A percentile compares a stretch with the other conserved stretches of the same genome.
Conservation (phyloP, 2,329 filamentous ascomycete species). For the Aureobasidium zeae region DNA sequence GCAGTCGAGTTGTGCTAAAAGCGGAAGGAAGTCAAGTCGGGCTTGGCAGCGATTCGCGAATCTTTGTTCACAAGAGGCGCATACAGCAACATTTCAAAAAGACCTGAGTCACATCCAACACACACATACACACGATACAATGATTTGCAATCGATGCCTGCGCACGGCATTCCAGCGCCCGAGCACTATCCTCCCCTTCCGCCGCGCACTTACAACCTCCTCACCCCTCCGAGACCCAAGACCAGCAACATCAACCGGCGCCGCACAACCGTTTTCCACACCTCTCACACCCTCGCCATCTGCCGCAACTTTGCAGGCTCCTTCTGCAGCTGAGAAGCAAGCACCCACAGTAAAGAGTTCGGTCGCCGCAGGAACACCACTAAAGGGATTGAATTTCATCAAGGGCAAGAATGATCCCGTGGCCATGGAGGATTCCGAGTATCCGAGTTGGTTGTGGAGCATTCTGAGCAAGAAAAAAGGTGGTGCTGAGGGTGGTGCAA, state of each 20-base stretch:
- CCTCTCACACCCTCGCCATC: conserved; percentile 26
- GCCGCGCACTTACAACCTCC: conserved; percentile 12
- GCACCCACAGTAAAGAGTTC: conserved; percentile 31
- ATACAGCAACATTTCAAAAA: background rate
- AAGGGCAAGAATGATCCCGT: conserved; percentile 66
- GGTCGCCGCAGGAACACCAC: conserved; percentile 57
- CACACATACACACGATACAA: conserved; percentile 19
- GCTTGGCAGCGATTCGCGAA: conserved; percentile 8
- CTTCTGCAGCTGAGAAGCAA: conserved; percentile 23
- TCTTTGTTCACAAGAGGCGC: conserved; percentile 10
- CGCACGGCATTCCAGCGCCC: conserved; percentile 25
- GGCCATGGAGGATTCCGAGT: conserved; percentile 63
- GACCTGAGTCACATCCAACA: background rate
- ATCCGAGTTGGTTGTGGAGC: conserved; percentile 72
- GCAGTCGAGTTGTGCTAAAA: too few relatives aligned
- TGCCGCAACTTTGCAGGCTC: conserved; percentile 24
- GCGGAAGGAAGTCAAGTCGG: background rate
- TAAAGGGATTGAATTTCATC: conserved; percentile 67
- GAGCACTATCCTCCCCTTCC: background rate
- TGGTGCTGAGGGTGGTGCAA: conserved; percentile 33
- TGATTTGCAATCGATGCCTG: conserved; percentile 34
- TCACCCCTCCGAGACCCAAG: conserved; percentile 21
- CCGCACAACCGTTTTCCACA: conserved; percentile 39
- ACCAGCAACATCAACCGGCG: conserved; percentile 36
- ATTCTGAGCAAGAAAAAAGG: conserved; percentile 53